Evolutionary conservation across 352 stramenopile genomes (phyloP).

Genomic region (Phytophthora syringae): DNA sequence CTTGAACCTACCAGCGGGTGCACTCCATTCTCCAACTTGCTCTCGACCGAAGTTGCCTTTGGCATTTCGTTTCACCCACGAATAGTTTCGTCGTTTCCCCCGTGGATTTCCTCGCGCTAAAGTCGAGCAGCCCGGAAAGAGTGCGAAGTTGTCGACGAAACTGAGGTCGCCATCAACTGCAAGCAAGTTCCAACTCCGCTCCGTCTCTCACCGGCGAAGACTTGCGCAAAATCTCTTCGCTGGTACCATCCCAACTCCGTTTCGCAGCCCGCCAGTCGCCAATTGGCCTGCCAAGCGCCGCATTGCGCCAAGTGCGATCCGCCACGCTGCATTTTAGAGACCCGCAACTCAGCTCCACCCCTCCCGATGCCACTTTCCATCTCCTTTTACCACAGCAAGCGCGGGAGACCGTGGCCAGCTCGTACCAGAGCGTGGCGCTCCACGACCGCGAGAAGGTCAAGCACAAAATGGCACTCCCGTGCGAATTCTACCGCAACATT

Average conservation of each 20-base stretch:
- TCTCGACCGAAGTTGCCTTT: conserved; percentile 10
- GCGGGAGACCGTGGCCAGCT: conserved; percentile 23
- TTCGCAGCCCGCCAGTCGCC: conserved; percentile 16
- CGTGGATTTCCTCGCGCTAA: conserved; percentile 4
- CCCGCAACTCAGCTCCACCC: neutral
- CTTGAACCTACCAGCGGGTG: neutral
- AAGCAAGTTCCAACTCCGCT: conserved; percentile 14
- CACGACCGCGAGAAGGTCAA: conserved; percentile 44
- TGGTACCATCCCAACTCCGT: conserved; percentile 40
- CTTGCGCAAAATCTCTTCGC: conserved; percentile 19
- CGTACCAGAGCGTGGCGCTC: conserved; percentile 44
- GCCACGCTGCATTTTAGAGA: conserved; percentile 11
- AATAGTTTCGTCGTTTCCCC: conserved; percentile 18
- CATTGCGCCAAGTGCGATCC: conserved; percentile 10
- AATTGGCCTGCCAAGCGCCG: conserved; percentile 40
- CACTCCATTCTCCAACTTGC: conserved; percentile 35
- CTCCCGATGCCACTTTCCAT: conserved; percentile 50
- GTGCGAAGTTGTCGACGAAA: conserved; percentile 31
- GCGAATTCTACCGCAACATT: conserved; percentile 72
- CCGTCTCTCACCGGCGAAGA: conserved; percentile 34
- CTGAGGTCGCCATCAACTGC: conserved; percentile 31
- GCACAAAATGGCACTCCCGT: conserved; percentile 43
- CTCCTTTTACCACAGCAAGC: conserved; percentile 52
- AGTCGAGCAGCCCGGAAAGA: conserved; percentile 11
- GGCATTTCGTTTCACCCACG: conserved; percentile 10